phyloP scores from a whole-genome alignment of 225 moss, liverwort and hornwort genomes.

The Bryum argenteum region DNA sequence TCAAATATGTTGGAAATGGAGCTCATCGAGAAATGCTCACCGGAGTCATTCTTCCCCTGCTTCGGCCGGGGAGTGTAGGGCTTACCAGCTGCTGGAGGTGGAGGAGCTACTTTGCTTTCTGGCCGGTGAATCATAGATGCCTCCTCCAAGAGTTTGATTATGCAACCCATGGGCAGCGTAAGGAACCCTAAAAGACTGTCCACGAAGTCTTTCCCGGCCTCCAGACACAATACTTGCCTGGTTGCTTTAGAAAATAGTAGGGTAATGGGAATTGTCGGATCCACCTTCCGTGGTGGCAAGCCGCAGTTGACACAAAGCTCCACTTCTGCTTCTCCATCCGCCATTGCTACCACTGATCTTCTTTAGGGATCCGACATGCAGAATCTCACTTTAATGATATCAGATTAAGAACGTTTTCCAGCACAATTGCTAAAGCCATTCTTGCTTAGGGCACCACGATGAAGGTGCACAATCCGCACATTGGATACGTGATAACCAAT shows the following conservation, averaged over 20 bases:
- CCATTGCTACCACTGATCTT: slow-evolving; percentile 26
- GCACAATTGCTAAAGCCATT: slow-evolving; percentile 3
- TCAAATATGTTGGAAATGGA: slow-evolving; percentile 57
- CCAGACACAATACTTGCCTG: slow-evolving; percentile 54
- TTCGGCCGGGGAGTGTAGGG: slow-evolving; percentile 30
- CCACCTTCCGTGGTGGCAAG: slow-evolving; percentile 42
- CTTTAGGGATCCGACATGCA: slow-evolving; percentile 27
- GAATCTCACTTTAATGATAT: not conserved
- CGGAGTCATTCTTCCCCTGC: slow-evolving; percentile 21
- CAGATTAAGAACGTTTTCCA: slow-evolving; percentile 7
- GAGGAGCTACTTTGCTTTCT: slow-evolving; percentile 24
- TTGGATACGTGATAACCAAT: not conserved
- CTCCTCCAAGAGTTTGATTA: slow-evolving; percentile 48
- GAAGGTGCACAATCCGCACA: slow-evolving; percentile 9
- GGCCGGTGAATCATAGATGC: slow-evolving; percentile 52
- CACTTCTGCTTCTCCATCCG: slow-evolving; percentile 20
- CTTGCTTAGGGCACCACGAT: slow-evolving; percentile 13
- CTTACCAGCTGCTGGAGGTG: not conserved
- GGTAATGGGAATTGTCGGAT: slow-evolving; percentile 41
- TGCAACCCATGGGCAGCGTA: slow-evolving; percentile 55
- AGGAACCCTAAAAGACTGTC: slow-evolving; percentile 55
- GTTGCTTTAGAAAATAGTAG: slow-evolving; percentile 54
- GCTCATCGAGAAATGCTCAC: slow-evolving; percentile 47
- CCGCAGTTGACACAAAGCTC: slow-evolving; percentile 51
- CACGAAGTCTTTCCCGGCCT: slow-evolving; percentile 58